These are phyloP conservation scores for Mucor saturninus DNA, from an alignment of 371 early-diverging fungal genomes.

Conservation along the genomic window DNA sequence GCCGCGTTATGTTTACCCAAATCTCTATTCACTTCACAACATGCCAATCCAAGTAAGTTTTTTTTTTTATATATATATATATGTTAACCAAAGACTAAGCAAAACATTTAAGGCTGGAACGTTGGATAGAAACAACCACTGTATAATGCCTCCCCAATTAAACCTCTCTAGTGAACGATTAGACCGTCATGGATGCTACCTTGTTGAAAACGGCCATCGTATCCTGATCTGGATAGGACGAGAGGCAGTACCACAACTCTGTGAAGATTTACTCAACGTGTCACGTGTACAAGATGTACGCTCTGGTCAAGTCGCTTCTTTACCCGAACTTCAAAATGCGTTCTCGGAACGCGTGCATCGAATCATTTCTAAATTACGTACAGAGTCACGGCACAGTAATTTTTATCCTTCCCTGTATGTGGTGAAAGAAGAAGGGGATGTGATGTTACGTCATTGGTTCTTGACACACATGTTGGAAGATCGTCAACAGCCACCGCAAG, in stretches of 20 bases:
- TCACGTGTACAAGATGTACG: conserved; percentile 29
- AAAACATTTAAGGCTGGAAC: conserved; percentile 33
- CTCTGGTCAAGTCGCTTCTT: conserved; percentile 37
- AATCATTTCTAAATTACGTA: conserved; percentile 30
- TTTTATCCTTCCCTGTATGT: conserved; percentile 49
- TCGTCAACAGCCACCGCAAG: conserved; percentile 19
- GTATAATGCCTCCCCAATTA: conserved; percentile 65
- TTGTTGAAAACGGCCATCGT: conserved; percentile 71
- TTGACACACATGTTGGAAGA: conserved; percentile 73
- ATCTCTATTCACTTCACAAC: conserved; percentile 73
- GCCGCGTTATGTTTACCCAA: conserved; percentile 53
- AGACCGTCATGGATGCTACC: conserved; percentile 73
- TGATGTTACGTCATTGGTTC: conserved; percentile 60
- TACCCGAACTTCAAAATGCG: conserved; percentile 35
- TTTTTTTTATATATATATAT: background rate
- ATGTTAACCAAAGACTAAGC: conserved; percentile 1
- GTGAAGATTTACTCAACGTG: conserved; percentile 58
- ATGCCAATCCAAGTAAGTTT: conserved; percentile 60
- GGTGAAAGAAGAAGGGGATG: conserved; percentile 77
- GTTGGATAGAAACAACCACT: conserved; percentile 38
- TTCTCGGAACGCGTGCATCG: conserved; percentile 41
- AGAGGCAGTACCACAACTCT: conserved; percentile 61
- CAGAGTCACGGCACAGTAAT: conserved; percentile 21
- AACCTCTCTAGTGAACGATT: conserved; percentile 76
- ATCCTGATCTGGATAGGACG: conserved; percentile 80